Percentiles rank a stretch among this genome's conserved stretches.
Conservation (phyloP, 306 rosid genomes). For the Vachellia collinsii region DNA sequence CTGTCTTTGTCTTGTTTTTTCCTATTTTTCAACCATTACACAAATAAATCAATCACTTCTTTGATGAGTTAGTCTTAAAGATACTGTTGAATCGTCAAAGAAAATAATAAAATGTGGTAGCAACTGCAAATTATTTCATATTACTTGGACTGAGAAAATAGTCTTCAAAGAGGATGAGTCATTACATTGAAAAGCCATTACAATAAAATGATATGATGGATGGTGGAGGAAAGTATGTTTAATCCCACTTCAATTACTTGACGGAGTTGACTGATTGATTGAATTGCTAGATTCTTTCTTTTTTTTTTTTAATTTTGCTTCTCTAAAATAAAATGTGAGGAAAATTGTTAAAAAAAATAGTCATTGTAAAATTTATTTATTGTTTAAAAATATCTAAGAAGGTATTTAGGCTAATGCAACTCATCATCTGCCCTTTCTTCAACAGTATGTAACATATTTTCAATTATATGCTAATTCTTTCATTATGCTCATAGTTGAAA, state of each 20-base stretch:
- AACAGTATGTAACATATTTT: too few species aligned
- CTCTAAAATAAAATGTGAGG: background rate
- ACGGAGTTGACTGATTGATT: background rate
- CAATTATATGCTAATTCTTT: too few species aligned
- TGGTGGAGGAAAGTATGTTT: background rate
- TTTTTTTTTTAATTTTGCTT: too few species aligned
- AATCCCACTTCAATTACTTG: background rate
- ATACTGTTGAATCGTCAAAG: background rate
- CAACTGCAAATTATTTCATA: background rate
- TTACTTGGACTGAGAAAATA: background rate
- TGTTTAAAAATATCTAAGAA: too few species aligned
- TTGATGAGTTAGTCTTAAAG: background rate
- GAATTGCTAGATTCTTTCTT: background rate
- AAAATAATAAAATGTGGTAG: background rate
- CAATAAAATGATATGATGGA: background rate
- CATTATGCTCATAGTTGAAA: too few species aligned
- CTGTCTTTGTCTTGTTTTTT: background rate
- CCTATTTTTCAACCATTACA: background rate
- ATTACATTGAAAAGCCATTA: background rate
- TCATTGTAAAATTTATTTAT: too few species aligned
- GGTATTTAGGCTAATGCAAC: too few species aligned
- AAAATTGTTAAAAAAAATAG: background rate
- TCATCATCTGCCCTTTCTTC: too few species aligned
- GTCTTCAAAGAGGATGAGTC: background rate
- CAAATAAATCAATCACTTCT: background rate